Evolutionary conservation across 306 rosid species (phyloP), one percentile per base, ranked within the genome.

Genomic region (Dalbergia cultrata): DNA sequence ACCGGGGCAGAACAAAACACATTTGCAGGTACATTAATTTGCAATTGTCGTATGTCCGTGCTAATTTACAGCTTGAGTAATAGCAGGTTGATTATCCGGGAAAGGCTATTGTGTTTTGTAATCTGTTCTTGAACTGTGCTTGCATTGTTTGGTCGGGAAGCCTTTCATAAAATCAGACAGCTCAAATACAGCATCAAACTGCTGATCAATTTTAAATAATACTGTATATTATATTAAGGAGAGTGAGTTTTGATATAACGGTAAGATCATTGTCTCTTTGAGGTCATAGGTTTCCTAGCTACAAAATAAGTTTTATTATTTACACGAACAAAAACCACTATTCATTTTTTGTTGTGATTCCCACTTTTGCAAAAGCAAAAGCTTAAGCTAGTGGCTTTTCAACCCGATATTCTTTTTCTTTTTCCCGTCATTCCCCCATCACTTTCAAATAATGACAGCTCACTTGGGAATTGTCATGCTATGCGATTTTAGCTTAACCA

Each of bases 1-100:
- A 16, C 8, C 13, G 37, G 41, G 74, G 56, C 19, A 33, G 49
- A 54, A 79, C 72, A 78, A 63, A 69, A 82, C 56, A 49, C 43
- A 16, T 13, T 57, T 68, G 53, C 58, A 37, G 75, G 22, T 62
- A 53, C 72, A 44, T 45, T n/a, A 5, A 8, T 35, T 68, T 67
- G 49, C 57, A 37, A 64, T 37, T 37, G 41, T 80, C 59, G 22
- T 18, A 59, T 61, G 22, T 69, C 43, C 3, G 75, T 63, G 22
- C 12, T 50, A 44, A 50, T 60, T 31, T 73, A 37, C 47, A 19
- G 22, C 53, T 66, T 77, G 57, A 64, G 22, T 63, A 50, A 35
- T 70, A 19, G 44, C 52, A 18, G 45, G 50, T 75, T 43, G 35
- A 44, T 13, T 74, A 56, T 63, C 45, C n/a, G 64, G 72, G 12